Conservation (phyloP, 2,329 filamentous ascomycete genomes). For the Tolypocladium album region DNA sequence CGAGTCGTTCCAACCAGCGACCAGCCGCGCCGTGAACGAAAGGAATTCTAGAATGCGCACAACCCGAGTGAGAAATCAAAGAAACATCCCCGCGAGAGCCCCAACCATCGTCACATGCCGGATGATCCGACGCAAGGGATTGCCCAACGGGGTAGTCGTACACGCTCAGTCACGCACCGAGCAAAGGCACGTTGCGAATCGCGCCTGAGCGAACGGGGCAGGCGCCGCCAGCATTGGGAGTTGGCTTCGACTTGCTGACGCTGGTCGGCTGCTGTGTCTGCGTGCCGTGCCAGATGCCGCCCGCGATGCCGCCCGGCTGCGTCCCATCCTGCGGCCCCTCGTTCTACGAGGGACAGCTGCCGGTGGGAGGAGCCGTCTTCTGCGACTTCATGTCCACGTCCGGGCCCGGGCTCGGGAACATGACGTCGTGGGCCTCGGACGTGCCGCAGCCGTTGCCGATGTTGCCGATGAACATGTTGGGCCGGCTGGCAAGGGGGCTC, state of each 20-base stretch:
- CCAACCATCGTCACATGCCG: not conserved
- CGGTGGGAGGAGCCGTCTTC: constrained; percentile 23
- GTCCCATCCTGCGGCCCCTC: not conserved
- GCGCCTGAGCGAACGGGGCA: not conserved
- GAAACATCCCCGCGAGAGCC: not conserved
- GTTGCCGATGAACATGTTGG: constrained; percentile 63
- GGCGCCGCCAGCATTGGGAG: not conserved
- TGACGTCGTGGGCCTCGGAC: constrained; percentile 43
- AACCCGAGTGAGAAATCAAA: not conserved
- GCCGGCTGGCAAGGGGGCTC: constrained; percentile 41
- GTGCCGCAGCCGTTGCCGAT: constrained; percentile 49
- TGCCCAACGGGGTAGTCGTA: too few species aligned
- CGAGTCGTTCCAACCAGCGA: too few species aligned
- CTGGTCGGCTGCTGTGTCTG: not conserved
- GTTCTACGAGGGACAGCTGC: constrained; percentile 18
- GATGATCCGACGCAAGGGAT: not conserved
- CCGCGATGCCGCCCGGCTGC: not conserved
- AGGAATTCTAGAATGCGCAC: not conserved
- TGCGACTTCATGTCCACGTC: constrained; percentile 32
- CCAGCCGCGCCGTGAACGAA: not conserved
- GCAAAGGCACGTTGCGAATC: not conserved
- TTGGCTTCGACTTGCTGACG: not conserved
- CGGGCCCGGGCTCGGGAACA: constrained; percentile 56
- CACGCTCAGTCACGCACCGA: not conserved
- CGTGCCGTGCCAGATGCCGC: not conserved